Base-by-base conservation (phyloP, 345 rosid species). In the Moricandia moricandioides region DNA sequence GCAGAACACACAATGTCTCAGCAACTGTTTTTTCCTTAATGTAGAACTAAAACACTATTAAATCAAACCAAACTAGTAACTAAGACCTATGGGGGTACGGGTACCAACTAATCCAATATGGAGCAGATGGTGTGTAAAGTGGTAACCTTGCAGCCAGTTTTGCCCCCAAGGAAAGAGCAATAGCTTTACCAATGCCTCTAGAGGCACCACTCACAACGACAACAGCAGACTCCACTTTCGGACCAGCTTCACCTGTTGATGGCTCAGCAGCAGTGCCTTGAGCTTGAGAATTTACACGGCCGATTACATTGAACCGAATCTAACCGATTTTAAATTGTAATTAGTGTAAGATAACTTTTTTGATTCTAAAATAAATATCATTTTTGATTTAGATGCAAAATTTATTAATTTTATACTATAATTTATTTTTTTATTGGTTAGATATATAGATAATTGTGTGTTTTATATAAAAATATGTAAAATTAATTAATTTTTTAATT, bases 181-280 rank as follows among this genome's bases (percentile, higher is more conserved):
- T 78, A 14, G 99, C 90, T 84, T 68, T 95, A 34, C 99, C 98
- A 75, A 95, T 95, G 58, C 99, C 99, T 81, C 99, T 87, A 26
- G 99, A 95, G 27, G 99, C 99, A 83, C 99, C 99, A 7, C 97
- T 92, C 58, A 95, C 90, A 37, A 95, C 70, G 34, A 84, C 97
- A 13, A 90, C 97, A 0, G 97, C 97, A 47, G 97, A 76, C 76
- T 92, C 93, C 65, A 87, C 86, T 65, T 83, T 82, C 56, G 77
- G 77, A 52, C 77, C 79, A 57, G 81, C 39, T 34, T 80, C 88
- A 3, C 69, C 61, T 61, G 71, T 81, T 27, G 84, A 67, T 78
- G 83, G 82, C 75, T 87, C 92, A 64, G 67, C 78, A 62, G 90
- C 79, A 2, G 89, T 85, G 68, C 86, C 39, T 51, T 82, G 88